Evolutionary conservation across 2,329 filamentous ascomycete species (phyloP), one percentile per base, ranked within the genome.

Genomic region (Emergomyces africanus): DNA sequence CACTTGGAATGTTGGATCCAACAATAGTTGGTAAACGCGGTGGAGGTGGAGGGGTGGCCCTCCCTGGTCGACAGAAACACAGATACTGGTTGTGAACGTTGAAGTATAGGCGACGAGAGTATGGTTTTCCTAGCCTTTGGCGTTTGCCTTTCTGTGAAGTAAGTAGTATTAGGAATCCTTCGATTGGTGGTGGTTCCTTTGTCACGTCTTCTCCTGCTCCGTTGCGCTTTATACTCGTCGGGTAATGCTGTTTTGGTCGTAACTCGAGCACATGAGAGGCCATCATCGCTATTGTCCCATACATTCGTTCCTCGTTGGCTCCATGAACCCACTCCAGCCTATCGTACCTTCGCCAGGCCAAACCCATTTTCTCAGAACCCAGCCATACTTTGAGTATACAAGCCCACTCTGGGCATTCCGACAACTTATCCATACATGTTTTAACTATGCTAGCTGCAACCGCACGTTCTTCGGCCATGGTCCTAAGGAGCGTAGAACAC

Each of bases 281-380:
- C 63, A 81, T 76, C 83, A 87, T 86, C 37, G 82, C 84, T 63
- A 87, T 82, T 0, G 83, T 81, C 41, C 84, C 84, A 63, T 86
- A 86, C 84, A 87, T 87, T 61, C 81, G 82, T 63, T 83, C 78
- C 67, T 87, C 84, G 57, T 85, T 84, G 12, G 76, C 75, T 18
- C 84, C 84, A 68, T 85, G 79, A 4, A 87, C 75, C 84, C 84
- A 87, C 70, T 87, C 84, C 18, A 87, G 72, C 28, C 84, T 78
- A 65, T 87, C 84, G 66, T 87, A 87, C 51, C 84, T 77, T 69
- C 84, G 85, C 84, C 84, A 87, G 3, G 83, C 84, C 54, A 87
- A 75, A 2, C 84, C 84, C 67, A 87, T 82, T 30, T 79, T 79
- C 60, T 82, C 78, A 25, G 78, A 73, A 56, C 77, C 77, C 3